Evolutionary conservation across 805 yeast species (phyloP), one percentile per base, ranked within the genome.

Genomic region (Myxozyma sirexii): DNA sequence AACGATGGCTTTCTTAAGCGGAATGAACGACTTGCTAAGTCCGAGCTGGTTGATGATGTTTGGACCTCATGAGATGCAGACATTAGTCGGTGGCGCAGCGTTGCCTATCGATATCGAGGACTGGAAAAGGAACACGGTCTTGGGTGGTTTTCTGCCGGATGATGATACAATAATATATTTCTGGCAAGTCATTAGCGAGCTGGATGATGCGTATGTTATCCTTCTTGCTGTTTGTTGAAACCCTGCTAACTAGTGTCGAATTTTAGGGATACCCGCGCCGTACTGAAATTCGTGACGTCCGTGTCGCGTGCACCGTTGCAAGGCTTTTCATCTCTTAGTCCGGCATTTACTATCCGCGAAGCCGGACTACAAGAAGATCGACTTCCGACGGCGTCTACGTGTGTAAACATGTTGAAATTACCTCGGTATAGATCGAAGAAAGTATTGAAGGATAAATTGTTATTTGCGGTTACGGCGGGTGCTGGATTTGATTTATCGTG

Each of bases 321-420:
- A 26, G 99, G 99, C 0, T 93, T 94, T 70, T 78, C 81, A 13
- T 83, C 85, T 2, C 77, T 90, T 48, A 76, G 75, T 31, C 99
- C 99, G 0, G 78, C 77, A 56, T 90, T 94, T 73, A 96, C 96
- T 0, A 86, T 94, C 48, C 72, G 89, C 39, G 84, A 84, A 64
- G 80, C 86, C 0, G 94, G 93, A 0, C 56, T 70, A 8, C 82
- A 82, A 27, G 64, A 69, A 1, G 78, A 77, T 1, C 75, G 96
- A 31, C 76, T 94, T 41, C 99, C 99, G 0, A 90, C 97, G 0
- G 88, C 98, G 0, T 84, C 97, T 0, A 94, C 99, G 0, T 94
- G 99, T 77, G 89, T 91, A 31, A 94, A 94, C 70, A 74, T 94
- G 58, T 76, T 94, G 62, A 91, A 87, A 69, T 73, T 94, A 27